Evolutionary conservation across 208 protist genomes (phyloP), one percentile per base, ranked within the genome.

Genomic region (Trypanosoma theileri): DNA sequence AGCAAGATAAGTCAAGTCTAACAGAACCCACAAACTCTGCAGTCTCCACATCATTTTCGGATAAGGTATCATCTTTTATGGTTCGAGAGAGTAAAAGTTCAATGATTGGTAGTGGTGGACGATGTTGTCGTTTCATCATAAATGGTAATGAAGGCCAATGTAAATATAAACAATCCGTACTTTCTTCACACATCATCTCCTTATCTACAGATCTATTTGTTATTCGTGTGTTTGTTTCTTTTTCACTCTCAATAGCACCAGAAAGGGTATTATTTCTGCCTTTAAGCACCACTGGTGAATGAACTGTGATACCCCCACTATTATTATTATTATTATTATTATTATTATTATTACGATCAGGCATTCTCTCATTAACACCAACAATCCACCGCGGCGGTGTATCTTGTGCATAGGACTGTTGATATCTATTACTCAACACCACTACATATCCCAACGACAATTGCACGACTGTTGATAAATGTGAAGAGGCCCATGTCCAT

Each of bases 81-180:
- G 72, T 26, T 35, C 28, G 28, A 45, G 61, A 70, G 46, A 78
- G 10, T 11, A 65, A 24, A 35, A 82, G 50, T 42, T 70, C 64
- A 48, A 82, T 22, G 12, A 41, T 59, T 31, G 77, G 77, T 13
- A 59, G 67, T 56, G 48, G 44, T 12, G 60, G 69, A 11, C 42
- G 69, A 11, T 41, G 61, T 13, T 22, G 31, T 8, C n/a, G 41
- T 10, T 40, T 16, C 19, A 26, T 13, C 14, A 40, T 21, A 65
- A 69, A 51, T 13, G 40, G 72, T n/a, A 59, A 26, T 7, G 71
- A 26, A 22, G 71, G 71, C 77, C 77, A 82, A 22, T 68, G 51
- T 7, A 82, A 58, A 31, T 59, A 76, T 17, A 82, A 31, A 50
- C 40, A 41, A 8, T 53, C 28, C 0, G 17, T 21, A 16, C 45